Base-by-base conservation (phyloP, 495 filamentous ascomycete species). In the Xylaria scruposa region DNA sequence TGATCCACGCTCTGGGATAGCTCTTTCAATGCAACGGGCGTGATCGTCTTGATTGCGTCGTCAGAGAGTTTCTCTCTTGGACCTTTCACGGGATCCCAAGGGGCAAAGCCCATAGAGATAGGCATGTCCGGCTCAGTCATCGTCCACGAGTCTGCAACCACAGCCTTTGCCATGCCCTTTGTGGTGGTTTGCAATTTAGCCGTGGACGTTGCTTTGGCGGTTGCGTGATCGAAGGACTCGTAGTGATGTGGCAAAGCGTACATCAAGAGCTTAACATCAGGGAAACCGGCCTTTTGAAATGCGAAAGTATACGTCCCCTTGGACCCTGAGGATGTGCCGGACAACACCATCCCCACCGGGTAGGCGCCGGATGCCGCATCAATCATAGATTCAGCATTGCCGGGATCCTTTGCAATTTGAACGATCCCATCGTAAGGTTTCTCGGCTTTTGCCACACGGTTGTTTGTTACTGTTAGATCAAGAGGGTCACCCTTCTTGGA, bases 231-330 rank as follows among this genome's bases (percentile, higher is more conserved):
- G 70, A 98, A 96, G 2, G 93, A 92, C 56, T 88, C 81, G 17
- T 92, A 75, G 70, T 98, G 96, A 80, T 99, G 96, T 29, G 95
- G 92, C 70, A 99, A 82, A 49, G 95, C 94, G 73, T 91, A 99
- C 92, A 97, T 97, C 71, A 94, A 82, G 36, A 97, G 82, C 10
- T 83, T 83, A 40, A 82, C 78, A n/a, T 77, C 77, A 9, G 82
- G 76, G 31, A 88, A 78, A 10, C 95, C 95, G 1, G 80, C 86
- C 76, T 93, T 96, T 26, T 81, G 80, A 84, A 91, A 97, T 4
- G 78, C 77, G 33, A 97, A 85, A 0, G 79, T 89, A 78, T 98
- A 99, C n/a, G 82, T 88, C 1, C 93, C 95, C 4, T 77, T 82
- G 19, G 77, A 80, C 4, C 85, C 89, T 31, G 85, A 82, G 0